Percentiles rank a stretch among this genome's conserved stretches.
These are phyloP conservation scores for Penicillium taxi DNA, from an alignment of 495 filamentous ascomycete species.

Conservation along the genomic window DNA sequence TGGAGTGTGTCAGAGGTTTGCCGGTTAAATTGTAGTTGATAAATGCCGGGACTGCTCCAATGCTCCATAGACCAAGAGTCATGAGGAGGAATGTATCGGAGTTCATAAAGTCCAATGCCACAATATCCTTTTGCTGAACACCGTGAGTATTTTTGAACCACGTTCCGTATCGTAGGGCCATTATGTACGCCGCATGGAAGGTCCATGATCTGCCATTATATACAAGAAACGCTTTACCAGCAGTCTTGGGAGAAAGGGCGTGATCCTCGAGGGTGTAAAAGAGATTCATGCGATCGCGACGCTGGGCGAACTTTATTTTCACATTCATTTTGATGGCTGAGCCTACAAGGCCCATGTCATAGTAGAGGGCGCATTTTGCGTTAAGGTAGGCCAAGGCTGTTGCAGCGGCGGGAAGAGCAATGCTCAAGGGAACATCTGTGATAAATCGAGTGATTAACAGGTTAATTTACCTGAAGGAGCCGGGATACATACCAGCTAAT, in stretches of 20 bases:
- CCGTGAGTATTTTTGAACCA: conserved; percentile 70
- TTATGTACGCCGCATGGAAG: conserved; percentile 73
- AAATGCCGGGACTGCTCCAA: conserved; percentile 84
- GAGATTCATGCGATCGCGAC: conserved; percentile 54
- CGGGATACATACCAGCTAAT: conserved; percentile 8
- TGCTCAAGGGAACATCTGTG: conserved; percentile 35
- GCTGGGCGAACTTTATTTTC: conserved; percentile 35
- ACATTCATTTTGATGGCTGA: conserved; percentile 37
- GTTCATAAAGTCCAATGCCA: conserved; percentile 87
- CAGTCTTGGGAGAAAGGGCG: conserved; percentile 51
- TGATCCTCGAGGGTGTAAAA: conserved; percentile 75
- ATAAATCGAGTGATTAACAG: conserved; percentile 1
- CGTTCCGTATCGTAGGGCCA: conserved; percentile 64
- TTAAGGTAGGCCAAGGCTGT: conserved; percentile 75
- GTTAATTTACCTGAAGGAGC: neutral
- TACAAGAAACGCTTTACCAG: conserved; percentile 56
- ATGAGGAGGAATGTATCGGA: conserved; percentile 74
- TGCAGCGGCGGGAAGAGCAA: conserved; percentile 57
- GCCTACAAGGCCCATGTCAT: conserved; percentile 54
- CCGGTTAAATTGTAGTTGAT: conserved; percentile 88
- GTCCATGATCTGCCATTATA: conserved; percentile 72
- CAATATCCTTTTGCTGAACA: conserved; percentile 68
- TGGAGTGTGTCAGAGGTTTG: conserved; percentile 69
- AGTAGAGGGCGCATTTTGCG: conserved; percentile 56
- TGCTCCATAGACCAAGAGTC: conserved; percentile 78